Evolutionary conservation across 176 grass and related monocot genomes (phyloP).

Genomic region (Musa itinerans): DNA sequence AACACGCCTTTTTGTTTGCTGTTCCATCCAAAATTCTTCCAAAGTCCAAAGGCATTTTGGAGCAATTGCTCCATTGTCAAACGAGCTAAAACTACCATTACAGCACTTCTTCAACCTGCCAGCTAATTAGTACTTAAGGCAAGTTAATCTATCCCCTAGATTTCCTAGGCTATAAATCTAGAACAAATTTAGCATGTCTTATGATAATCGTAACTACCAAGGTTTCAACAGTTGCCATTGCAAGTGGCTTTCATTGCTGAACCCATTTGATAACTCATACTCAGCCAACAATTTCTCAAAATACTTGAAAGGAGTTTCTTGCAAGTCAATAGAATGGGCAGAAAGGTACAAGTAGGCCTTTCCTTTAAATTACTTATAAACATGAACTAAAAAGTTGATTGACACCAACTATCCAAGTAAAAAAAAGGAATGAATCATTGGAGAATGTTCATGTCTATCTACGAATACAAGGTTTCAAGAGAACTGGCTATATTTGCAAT

Average conservation of each 20-base stretch:
- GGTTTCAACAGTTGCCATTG: too few relatives aligned
- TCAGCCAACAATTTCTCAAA: too few relatives aligned
- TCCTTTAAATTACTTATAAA: not conserved
- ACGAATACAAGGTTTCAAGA: not conserved
- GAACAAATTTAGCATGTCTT: not conserved
- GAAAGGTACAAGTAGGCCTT: not conserved
- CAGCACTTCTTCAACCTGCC: not conserved
- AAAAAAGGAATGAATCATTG: not conserved
- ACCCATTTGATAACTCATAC: too few relatives aligned
- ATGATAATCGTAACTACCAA: too few relatives aligned
- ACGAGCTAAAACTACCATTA: not conserved
- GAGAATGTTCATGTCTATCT: not conserved
- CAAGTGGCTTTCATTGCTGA: too few relatives aligned
- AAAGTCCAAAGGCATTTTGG: not conserved
- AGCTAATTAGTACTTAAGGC: not conserved
- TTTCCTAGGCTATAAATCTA: not conserved
- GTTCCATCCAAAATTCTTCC: not conserved
- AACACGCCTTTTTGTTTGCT: not conserved
- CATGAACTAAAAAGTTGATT: not conserved
- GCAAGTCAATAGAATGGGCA: too few relatives aligned
- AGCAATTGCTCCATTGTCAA: not conserved
- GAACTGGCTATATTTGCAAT: not conserved
- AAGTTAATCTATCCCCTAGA: not conserved
- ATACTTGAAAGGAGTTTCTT: too few relatives aligned
- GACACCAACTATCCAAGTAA: not conserved